Evolutionary conservation across 305 asterid genomes (phyloP).

Genomic region (Euphrasia arctica): DNA sequence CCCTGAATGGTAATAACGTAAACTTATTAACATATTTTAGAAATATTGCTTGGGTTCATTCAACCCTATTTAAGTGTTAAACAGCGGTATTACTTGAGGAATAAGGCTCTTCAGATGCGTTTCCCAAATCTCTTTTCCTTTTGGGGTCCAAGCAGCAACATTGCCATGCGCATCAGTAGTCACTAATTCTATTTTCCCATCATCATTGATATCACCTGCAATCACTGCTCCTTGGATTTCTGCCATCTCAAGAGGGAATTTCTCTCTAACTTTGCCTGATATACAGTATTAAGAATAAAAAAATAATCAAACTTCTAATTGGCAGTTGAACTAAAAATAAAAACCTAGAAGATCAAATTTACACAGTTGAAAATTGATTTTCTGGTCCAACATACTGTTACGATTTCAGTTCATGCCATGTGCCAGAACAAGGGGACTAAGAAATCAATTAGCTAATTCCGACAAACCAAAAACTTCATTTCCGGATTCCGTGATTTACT

Average conservation of each 20-base stretch:
- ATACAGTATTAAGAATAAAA: neutral
- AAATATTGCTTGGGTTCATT: conserved; percentile 11
- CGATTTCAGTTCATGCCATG: too few species aligned
- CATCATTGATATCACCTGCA: conserved; percentile 98
- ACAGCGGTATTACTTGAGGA: conserved; percentile 61
- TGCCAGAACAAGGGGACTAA: too few species aligned
- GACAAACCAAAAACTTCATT: too few species aligned
- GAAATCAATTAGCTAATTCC: too few species aligned
- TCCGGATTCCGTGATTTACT: neutral
- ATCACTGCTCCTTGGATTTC: conserved; percentile 97
- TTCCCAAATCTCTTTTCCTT: conserved; percentile 97
- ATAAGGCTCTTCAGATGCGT: conserved; percentile 85
- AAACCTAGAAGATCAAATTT: too few species aligned
- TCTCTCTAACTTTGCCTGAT: conserved; percentile 82
- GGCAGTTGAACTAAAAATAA: too few species aligned
- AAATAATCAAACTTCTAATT: too few species aligned
- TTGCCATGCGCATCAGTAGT: conserved; percentile 98
- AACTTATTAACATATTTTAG: conserved; percentile 20
- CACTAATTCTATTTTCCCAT: conserved; percentile 89
- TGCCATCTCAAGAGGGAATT: conserved; percentile 98
- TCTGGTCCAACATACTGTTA: too few species aligned
- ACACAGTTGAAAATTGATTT: too few species aligned
- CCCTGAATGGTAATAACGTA: conserved; percentile 44
- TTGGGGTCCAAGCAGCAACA: conserved; percentile 96
- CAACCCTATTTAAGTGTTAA: conserved; percentile 20